These are phyloP conservation scores for Trifolium dubium DNA, from an alignment of 306 rosid genomes.

Conservation along the genomic window DNA sequence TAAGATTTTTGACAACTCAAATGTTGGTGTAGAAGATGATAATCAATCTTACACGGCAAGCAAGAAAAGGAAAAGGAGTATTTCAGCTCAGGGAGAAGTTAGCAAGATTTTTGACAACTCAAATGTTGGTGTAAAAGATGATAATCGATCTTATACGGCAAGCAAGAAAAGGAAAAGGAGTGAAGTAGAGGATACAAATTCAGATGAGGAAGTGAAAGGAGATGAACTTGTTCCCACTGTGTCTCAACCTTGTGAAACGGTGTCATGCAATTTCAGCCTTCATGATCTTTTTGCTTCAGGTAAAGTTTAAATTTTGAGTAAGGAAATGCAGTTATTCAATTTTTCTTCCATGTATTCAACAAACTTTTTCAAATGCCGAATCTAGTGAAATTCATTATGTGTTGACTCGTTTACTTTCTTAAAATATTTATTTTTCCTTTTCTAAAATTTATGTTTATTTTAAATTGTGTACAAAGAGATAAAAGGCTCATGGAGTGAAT, in stretches of 20 bases:
- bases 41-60: not conserved
- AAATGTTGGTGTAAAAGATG: not conserved
- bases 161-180: not conserved
- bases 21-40: not conserved
- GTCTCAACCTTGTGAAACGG: conserved; percentile 8
- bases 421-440: no score
- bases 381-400: no score
- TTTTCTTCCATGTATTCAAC: not conserved
- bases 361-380: not conserved
- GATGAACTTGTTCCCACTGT: not conserved
- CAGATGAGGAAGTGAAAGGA: not conserved
- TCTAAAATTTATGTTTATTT: no score
- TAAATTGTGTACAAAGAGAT: no score
- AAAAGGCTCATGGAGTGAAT: no score
- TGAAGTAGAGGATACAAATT: not conserved
- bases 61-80: not conserved
- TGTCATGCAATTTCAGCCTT: not conserved
- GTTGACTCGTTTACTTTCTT: no score
- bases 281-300: conserved; percentile 23
- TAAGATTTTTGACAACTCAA: not conserved
- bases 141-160: not conserved
- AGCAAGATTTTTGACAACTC: not conserved
- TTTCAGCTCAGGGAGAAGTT: not conserved
- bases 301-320: not conserved
- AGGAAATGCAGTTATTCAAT: not conserved